Evolutionary conservation across 306 rosid genomes (phyloP), one percentile per base, ranked within the genome.

Genomic region (Begonia peltatifolia): DNA sequence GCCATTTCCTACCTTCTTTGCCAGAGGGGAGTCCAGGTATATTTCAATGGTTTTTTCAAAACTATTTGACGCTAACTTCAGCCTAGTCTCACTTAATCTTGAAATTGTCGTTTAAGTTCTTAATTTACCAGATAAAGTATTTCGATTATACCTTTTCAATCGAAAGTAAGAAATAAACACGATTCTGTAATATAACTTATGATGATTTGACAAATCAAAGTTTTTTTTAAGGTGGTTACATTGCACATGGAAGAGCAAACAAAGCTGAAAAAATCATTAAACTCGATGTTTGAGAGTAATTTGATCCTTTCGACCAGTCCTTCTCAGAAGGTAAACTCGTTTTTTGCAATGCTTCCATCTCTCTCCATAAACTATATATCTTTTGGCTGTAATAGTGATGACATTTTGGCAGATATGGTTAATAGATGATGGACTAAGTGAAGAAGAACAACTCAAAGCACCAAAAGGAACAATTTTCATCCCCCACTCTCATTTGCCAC

Each of bases 401-500:
- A 3, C 6, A 25, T 43, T 47, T 55, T 41, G 59, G 55, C 48
- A 81, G 95, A 59, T 75, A 60, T 81, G 95, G 97, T 48, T 89
- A 55, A 74, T 84, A 18, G 97, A 89, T 59, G 84, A 79, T 16
- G 71, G 79, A 51, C 11, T 68, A 41, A 56, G 56, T 0, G 70
- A 74, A 9, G 70, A 62, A 18, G 89, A 89, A 69, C 97, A 89
- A 2, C 9, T 53, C n/a, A 76, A 60, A 42, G 93, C 89, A 50
- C 73, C 79, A 56, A 78, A 80, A 72, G 87, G 89, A 72, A 61
- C 95, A 16, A 12, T 79, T 54, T 82, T 84, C 56, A 58, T 85
- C 53, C 95, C 97, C 6, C 72, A 73, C 56, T 74, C 94, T 3
- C 95, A 76, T 42, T 68, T 84, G 54, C 90, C 95, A 55, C 94